phyloP scores from a whole-genome alignment of 768 basidiomycete genomes.

The Suillus brevipes region DNA sequence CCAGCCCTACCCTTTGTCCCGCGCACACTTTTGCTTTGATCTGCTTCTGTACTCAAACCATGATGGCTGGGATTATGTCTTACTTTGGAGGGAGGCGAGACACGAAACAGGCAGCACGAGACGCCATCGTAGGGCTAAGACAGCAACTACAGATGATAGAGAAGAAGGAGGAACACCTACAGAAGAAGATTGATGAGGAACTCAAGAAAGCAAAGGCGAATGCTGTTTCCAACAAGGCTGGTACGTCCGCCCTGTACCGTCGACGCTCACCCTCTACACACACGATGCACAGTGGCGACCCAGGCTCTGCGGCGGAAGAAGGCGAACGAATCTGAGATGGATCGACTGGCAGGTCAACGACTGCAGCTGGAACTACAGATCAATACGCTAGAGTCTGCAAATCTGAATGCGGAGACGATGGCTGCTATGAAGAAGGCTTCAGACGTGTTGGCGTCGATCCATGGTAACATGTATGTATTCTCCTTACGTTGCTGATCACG shows the following conservation, averaged over 20 bases:
- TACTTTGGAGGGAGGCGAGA: slow-evolving; percentile 87
- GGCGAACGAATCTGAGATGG: slow-evolving; percentile 80
- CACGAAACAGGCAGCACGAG: slow-evolving; percentile 80
- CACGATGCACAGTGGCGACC: slow-evolving; percentile 64
- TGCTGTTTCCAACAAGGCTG: slow-evolving; percentile 89
- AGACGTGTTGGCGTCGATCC: slow-evolving; percentile 85
- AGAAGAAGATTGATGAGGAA: slow-evolving; percentile 97
- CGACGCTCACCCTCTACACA: slow-evolving; percentile 3
- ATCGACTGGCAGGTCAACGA: slow-evolving; percentile 79
- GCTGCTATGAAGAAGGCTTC: slow-evolving; percentile 95
- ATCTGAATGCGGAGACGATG: slow-evolving; percentile 98
- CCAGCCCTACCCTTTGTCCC: slow-evolving; percentile 8
- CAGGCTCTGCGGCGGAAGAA: slow-evolving; percentile 94
- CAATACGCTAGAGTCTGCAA: slow-evolving; percentile 95
- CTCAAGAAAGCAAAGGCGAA: slow-evolving; percentile 88
- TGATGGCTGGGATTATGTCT: slow-evolving; percentile 81
- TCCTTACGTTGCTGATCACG: slow-evolving; percentile 4
- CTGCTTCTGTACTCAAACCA: slow-evolving; percentile 25
- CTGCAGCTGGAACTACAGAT: slow-evolving; percentile 95
- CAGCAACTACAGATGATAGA: slow-evolving; percentile 96
- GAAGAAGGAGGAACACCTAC: slow-evolving; percentile 98
- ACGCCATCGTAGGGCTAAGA: slow-evolving; percentile 90
- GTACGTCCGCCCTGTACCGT: slow-evolving; percentile 51
- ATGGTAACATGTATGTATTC: slow-evolving; percentile 77
- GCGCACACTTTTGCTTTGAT: slow-evolving; percentile 1